Evolutionary conservation across 345 rosid genomes (phyloP), one percentile per base, ranked within the genome.

Genomic region (Salix koriyanagi): DNA sequence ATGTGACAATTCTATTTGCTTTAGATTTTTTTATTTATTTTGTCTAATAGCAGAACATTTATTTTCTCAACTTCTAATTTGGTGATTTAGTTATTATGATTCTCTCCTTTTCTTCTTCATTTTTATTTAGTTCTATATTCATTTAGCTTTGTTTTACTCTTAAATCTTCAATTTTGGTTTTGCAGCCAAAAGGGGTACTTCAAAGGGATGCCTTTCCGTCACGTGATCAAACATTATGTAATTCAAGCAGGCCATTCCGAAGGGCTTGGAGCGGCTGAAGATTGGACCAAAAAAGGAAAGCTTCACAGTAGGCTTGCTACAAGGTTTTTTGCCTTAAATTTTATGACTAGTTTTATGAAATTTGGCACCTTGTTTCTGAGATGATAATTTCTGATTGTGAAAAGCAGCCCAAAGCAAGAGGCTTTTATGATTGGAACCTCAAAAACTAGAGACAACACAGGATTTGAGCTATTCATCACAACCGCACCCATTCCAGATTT

Each of bases 401-500:
- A 14, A 66, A 77, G 34, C 84, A 93, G 97, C 79, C 88, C 92
- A 46, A 90, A 91, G 83, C 96, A 91, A 18, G 97, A 93, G 81
- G 94, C 97, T 1, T 93, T 93, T 74, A 88, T 86, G 94, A 80
- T 93, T 75, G 97, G 96, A 82, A 91, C 96, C 74, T 85, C 89
- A 48, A 91, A 90, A 80, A 75, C 73, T 34, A 88, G 83, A 75
- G 89, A 80, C 61, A 82, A 44, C 79, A 86, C 87, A 80, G 90
- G 79, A 67, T 93, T 93, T 64, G 96, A 88, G 76, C 80, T 93
- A 56, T 84, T 86, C 67, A 91, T 93, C 73, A 93, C 97, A 52
- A 92, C 97, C 32, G 92, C 97, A 13, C 97, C 96, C 73, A 90
- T 93, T 77, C 97, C 97, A 8, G 91, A 93, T 85, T 76, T 93